Evolutionary conservation across 1,284 basidiomycete genomes (phyloP).

Genomic region (Papiliotrema laurentii): DNA sequence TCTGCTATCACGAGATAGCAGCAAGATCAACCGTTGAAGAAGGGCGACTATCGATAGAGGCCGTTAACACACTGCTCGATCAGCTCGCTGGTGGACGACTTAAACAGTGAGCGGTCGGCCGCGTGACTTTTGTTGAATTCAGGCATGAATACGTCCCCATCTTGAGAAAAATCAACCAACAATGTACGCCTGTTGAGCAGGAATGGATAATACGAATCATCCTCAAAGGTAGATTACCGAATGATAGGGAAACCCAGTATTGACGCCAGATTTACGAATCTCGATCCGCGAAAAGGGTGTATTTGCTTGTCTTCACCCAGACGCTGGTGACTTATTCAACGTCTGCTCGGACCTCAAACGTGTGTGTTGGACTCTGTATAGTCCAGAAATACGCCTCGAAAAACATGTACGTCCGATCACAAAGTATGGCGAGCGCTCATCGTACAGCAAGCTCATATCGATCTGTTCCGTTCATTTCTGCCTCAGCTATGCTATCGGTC

Average conservation of each 20-base stretch:
- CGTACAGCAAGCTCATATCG: constrained; percentile 68
- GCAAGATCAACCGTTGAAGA: constrained; percentile 78
- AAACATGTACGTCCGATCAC: constrained; percentile 52
- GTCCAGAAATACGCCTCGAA: constrained; percentile 43
- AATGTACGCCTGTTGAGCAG: constrained; percentile 74
- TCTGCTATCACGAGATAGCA: constrained; percentile 76
- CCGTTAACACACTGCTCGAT: constrained; percentile 73
- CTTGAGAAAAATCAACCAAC: constrained; percentile 69
- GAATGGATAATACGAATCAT: constrained; percentile 90
- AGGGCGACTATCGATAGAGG: constrained; percentile 68
- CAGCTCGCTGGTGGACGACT: constrained; percentile 52
- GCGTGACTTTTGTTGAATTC: constrained; percentile 1
- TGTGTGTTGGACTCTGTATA: constrained; percentile 61
- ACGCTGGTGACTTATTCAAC: constrained; percentile 85
- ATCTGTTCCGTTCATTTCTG: constrained; percentile 75
- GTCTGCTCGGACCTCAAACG: constrained; percentile 91
- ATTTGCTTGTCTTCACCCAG: constrained; percentile 80
- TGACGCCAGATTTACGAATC: constrained; percentile 46
- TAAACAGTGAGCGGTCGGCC: constrained; percentile 24
- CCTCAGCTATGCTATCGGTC: constrained; percentile 91
- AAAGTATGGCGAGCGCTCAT: constrained; percentile 1
- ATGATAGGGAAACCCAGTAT: neutral
- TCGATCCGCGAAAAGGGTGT: constrained; percentile 69
- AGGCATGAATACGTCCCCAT: constrained; percentile 71
- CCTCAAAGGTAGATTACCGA: constrained; percentile 59